Base-by-base conservation (phyloP, 768 basidiomycete genomes). In the Cystobasidium onofrii region DNA sequence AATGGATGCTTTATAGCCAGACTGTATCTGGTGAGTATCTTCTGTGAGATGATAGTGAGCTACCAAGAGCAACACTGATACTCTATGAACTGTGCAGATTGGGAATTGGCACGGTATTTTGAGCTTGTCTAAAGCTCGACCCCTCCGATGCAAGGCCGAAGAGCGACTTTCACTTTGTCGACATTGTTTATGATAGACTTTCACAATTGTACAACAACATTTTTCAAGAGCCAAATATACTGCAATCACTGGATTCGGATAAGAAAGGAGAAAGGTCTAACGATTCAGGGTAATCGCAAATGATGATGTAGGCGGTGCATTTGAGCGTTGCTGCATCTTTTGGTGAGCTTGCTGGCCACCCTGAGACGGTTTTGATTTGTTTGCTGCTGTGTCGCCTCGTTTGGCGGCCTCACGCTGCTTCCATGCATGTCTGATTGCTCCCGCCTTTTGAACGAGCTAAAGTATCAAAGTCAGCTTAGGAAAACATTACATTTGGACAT, bases 1-100 rank as follows among this genome's bases (percentile, higher is more conserved):
- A 95, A 80, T 87, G 94, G 72, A 87, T 84, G 66, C 78, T 90
- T 29, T 94, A 90, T 89, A 89, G 92, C 77, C 86, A 88, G 77
- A 91, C 92, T 1, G 92, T 95, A 44, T 96, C 94, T 91, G 93
- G 94, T 91, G 78, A 77, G 87, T 77, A 13, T 64, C 0, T n/a
- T n/a, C n/a, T n/a, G n/a, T 74, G 76, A 39, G 39, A 15, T 39
- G 44, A n/a, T 77, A 73, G 70, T 64, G 75, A 41, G 25, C n/a
- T 44, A 73, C 17, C 76, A 43, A 52, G 39, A 39, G 10, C 52
- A 65, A 46, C 39, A 67, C 74, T 6, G 76, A 76, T 23, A 70
- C 70, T 4, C 55, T 17, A 27, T 52, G 15, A 39, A 6, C 39
- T 6, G 15, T 31, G 13, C 31, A 71, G 69, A 77, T 57, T 76